These are phyloP conservation scores for Kockiozyma suomiensis DNA, from an alignment of 805 yeast genomes.

Conservation along the genomic window DNA sequence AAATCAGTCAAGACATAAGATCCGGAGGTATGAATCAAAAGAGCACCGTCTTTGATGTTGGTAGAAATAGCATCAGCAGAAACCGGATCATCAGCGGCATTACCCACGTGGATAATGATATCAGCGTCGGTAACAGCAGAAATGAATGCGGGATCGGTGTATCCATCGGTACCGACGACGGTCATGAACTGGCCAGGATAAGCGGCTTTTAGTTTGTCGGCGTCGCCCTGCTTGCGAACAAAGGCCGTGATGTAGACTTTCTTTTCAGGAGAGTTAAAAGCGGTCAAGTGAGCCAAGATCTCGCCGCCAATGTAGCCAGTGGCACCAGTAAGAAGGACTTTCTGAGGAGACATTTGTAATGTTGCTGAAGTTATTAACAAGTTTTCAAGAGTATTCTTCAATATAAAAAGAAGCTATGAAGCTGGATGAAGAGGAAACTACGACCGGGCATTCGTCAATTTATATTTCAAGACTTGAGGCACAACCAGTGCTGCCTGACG, in stretches of 20 bases:
- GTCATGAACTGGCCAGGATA: constrained; percentile 31
- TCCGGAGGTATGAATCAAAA: constrained; percentile 47
- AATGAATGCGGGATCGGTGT: constrained; percentile 36
- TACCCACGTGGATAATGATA: constrained; percentile 43
- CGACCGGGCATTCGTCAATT: too few species aligned
- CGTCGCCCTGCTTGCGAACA: constrained; percentile 16
- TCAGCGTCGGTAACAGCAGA: constrained; percentile 38
- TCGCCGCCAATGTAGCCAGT: constrained; percentile 26
- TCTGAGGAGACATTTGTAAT: constrained; percentile 1
- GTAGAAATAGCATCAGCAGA: constrained; percentile 36
- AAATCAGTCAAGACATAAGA: constrained; percentile 40
- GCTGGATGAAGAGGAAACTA: too few species aligned
- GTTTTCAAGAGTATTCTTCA: too few species aligned
- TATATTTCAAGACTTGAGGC: too few species aligned
- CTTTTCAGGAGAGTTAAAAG: constrained; percentile 1
- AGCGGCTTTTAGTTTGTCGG: constrained; percentile 15
- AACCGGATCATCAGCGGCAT: constrained; percentile 40
- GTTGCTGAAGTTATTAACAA: too few species aligned
- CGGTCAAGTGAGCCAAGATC: constrained; percentile 11
- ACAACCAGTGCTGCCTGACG: too few species aligned
- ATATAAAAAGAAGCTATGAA: too few species aligned
- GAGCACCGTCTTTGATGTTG: constrained; percentile 36
- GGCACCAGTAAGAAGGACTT: constrained; percentile 16
- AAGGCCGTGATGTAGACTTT: constrained; percentile 10
- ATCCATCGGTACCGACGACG: constrained; percentile 35